Base-by-base conservation (phyloP, 2,329 filamentous ascomycete species). In the Tolypocladium inflatum region DNA sequence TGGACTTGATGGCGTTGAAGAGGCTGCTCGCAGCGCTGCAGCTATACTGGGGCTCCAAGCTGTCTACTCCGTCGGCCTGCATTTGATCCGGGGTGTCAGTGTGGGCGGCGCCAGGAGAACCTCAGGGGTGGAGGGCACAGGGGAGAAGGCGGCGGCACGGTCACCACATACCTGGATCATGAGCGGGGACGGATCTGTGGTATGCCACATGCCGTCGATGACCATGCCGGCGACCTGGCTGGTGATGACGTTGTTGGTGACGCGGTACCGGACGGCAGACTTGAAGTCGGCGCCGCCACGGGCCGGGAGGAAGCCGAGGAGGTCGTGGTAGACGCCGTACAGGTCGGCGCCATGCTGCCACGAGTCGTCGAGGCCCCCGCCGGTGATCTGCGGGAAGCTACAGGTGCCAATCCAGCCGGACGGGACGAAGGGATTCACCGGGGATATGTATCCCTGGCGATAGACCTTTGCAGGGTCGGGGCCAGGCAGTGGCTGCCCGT, bases 231-330 rank as follows among this genome's bases (percentile, higher is more conserved):
- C 88, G 19, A 93, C 89, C 71, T 94, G 88, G 65, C 83, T 88
- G 2, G 90, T 94, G 66, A 95, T 93, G 55, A 85, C 78, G 71
- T 94, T 94, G 69, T 89, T 89, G 0, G 90, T 92, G 13, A 93
- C 89, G 56, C 89, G 81, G 71, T 87, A 93, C 54, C 71, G 72
- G 39, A 89, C 77, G 19, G 75, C 76, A 10, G 64, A 62, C 5
- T 65, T 62, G 74, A 76, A 78, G 35, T 78, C 68, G 15, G 71
- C 61, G 42, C 78, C 60, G 41, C 78, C 71, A 4, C 74, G 72
- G 7, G 68, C 60, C 0, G 89, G 89, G 1, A 94, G 74, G 68
- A 93, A 89, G 2, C 74, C 67, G 0, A 94, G 78, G 6, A 89
- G 74, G 61, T 83, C 81, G 64, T 86, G 82, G 67, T 95, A 94